Evolutionary conservation across 108 stramenopile species (phyloP), one percentile per base, ranked within the genome.

Genomic region (Skeletonema marinoi): DNA sequence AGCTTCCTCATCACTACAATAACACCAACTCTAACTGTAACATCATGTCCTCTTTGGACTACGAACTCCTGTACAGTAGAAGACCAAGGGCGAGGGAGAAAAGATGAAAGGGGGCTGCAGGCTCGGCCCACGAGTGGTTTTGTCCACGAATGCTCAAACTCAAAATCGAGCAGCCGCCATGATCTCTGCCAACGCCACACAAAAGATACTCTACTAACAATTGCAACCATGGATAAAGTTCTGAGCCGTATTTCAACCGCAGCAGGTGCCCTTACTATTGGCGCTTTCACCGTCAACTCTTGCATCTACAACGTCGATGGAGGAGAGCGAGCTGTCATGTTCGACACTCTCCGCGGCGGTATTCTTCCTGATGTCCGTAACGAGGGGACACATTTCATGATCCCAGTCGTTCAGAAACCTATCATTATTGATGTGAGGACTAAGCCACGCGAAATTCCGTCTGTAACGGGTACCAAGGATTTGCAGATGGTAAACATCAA

Each of bases 401-500:
- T 96, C 65, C 93, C 94, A 16, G 76, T 94, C 42, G 46, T 96
- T 61, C 98, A 99, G 78, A 87, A 88, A 46, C 98, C 98, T 11
- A 82, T 96, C 77, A 96, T 99, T 71, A 97, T 99, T 50, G 97
- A 98, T 79, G 90, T 99, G 31, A 93, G 99, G 54, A 91, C 95
- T 32, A 94, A 96, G 70, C 97, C 99, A 7, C 88, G 97, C 42
- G 97, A 98, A 67, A 98, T 99, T 77, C 96, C 97, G 51, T 97
- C 93, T 60, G 83, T 94, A 41, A 97, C 96, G n/a, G 95, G 98
- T 60, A 99, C 99, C 46, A 99, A 99, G 92, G 99, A 99, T 88
- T 82, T 99, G 67, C 99, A 99, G 78, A 98, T 97, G 96, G 99
- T 99, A 33, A 99, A 97, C 85, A 99, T 99, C 83, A 97, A 97